Evolutionary conservation across 495 filamentous ascomycete species (phyloP).

Genomic region (Penicillium pancosmium): DNA sequence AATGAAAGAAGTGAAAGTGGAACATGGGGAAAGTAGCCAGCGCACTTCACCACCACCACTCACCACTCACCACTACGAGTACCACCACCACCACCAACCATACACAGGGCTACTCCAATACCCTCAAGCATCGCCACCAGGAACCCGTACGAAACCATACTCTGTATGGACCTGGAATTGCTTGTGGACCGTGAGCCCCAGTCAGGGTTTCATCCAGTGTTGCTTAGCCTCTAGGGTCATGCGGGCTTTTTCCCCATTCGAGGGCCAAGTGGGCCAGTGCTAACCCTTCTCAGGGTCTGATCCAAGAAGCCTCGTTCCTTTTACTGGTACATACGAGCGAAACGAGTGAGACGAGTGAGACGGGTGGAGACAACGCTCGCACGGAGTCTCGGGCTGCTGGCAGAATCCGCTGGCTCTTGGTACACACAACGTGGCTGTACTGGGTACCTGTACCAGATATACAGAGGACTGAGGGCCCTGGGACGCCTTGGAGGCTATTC

Average conservation of each 20-base stretch:
- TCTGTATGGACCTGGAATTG: slow-evolving; percentile 1
- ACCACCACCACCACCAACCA: too few species aligned
- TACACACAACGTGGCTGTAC: slow-evolving; percentile 14
- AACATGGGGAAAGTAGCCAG: slow-evolving; percentile 17
- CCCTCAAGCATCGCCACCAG: background rate
- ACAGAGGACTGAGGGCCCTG: too few species aligned
- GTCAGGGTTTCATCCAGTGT: slow-evolving; percentile 21
- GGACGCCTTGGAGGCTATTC: too few species aligned
- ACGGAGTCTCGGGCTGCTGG: slow-evolving; percentile 1
- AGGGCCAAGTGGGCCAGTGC: slow-evolving; percentile 8
- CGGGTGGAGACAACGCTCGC: background rate
- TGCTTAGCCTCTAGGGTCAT: slow-evolving; percentile 17
- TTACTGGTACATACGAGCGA: background rate
- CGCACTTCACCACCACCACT: background rate
- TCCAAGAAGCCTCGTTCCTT: background rate
- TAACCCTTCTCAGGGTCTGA: slow-evolving; percentile 3
- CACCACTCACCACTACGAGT: too few species aligned
- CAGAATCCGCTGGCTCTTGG: background rate
- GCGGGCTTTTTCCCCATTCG: slow-evolving; percentile 22
- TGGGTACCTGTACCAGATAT: too few species aligned
- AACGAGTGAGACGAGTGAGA: background rate
- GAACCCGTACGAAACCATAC: slow-evolving; percentile 2
- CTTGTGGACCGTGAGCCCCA: slow-evolving; percentile 15
- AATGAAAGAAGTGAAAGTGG: too few species aligned
- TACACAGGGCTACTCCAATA: background rate